A percentile compares a stretch with the other conserved stretches of the same genome.
Conservation (phyloP, 2,329 filamentous ascomycete genomes). For the Hymenoscyphus fructigenus region DNA sequence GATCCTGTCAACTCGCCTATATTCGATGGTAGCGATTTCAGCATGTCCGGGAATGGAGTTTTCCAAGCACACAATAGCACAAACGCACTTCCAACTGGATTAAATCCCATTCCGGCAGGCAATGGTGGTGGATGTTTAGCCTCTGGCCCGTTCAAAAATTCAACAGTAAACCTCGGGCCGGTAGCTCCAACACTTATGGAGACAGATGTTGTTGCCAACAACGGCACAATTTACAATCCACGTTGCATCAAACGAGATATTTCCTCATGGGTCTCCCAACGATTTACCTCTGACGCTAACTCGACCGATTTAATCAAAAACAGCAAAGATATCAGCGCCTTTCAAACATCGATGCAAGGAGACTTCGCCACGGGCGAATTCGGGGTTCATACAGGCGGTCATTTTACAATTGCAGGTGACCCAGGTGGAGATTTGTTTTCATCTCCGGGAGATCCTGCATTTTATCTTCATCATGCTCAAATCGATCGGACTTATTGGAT, state of each 20-base stretch:
- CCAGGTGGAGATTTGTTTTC: constrained; percentile 47
- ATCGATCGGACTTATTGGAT: constrained; percentile 50
- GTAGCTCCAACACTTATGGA: constrained; percentile 39
- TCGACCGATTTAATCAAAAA: constrained; percentile 42
- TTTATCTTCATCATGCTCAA: constrained; percentile 47
- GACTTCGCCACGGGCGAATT: constrained; percentile 37
- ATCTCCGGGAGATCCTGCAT: constrained; percentile 46
- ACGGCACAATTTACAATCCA: constrained; percentile 41
- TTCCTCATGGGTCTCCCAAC: constrained; percentile 39
- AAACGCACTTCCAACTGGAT: constrained; percentile 23
- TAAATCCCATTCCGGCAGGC: constrained; percentile 44
- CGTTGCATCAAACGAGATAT: constrained; percentile 46
- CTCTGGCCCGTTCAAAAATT: constrained; percentile 46
- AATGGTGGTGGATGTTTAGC: constrained; percentile 55
- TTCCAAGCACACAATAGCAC: constrained; percentile 35
- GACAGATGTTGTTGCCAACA: constrained; percentile 37
- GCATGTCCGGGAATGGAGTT: constrained; percentile 49
- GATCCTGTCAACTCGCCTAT: constrained; percentile 50
- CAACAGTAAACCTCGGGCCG: constrained; percentile 47
- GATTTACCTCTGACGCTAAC: constrained; percentile 40
- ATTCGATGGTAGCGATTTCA: constrained; percentile 54
- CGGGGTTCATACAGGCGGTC: constrained; percentile 43
- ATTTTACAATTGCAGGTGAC: constrained; percentile 47
- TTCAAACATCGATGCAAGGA: constrained; percentile 48
- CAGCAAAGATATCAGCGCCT: constrained; percentile 40